A percentile compares a stretch with the other conserved stretches of the same genome.
phyloP scores from a whole-genome alignment of 1,284 basidiomycete species.

The Puccinia polysora region DNA sequence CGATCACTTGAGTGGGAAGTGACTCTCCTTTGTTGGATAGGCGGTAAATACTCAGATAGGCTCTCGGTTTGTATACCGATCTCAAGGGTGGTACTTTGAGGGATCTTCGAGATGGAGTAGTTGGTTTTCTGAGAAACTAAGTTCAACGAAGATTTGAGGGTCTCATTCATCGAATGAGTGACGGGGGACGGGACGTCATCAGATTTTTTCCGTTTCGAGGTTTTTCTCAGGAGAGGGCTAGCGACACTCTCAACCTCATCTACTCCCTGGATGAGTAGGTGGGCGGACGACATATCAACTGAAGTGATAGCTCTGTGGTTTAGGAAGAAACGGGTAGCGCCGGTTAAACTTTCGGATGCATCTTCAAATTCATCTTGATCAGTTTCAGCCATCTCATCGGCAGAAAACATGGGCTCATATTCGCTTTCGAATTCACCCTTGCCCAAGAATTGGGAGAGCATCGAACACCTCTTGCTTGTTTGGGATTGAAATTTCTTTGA shows the following conservation, averaged over 20 bases:
- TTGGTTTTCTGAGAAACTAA: background rate
- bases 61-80: conserved; percentile 40
- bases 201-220: background rate
- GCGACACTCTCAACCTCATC: conserved; percentile 30
- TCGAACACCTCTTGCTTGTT: conserved; percentile 4
- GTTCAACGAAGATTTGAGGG: background rate
- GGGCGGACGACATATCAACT: conserved; percentile 9
- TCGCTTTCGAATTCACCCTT: conserved; percentile 38
- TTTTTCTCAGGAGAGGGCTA: conserved; percentile 3
- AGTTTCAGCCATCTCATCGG: conserved; percentile 38
- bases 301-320: background rate
- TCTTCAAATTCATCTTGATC: conserved; percentile 39
- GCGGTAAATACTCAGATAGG: background rate
- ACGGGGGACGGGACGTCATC: background rate
- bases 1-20: background rate
- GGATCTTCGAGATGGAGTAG: background rate
- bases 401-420: conserved; percentile 42
- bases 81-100: conserved; percentile 5
- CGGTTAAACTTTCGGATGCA: conserved; percentile 15
- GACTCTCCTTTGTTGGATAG: background rate
- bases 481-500: background rate
- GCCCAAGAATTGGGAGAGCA: conserved; percentile 5
- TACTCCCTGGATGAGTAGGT: background rate
- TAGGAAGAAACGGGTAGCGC: conserved; percentile 3
- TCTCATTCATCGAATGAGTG: background rate